Evolutionary conservation across 305 asterid species (phyloP).

Genomic region (Fraxinus nigra): DNA sequence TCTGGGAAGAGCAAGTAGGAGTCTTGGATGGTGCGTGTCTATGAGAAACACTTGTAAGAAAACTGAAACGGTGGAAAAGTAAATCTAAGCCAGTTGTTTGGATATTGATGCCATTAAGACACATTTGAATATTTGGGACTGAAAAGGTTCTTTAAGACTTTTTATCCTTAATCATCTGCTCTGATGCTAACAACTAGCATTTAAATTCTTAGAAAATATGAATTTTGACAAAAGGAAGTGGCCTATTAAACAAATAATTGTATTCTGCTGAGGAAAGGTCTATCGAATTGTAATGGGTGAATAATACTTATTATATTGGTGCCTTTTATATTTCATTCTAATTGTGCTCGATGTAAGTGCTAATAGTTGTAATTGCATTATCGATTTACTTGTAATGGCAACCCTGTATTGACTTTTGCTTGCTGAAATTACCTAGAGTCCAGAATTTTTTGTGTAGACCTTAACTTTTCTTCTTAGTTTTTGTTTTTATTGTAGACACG

Average conservation of each 20-base stretch:
- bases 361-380: neutral
- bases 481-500: neutral
- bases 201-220: neutral
- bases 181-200: neutral
- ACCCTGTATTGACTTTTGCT: neutral
- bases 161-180: neutral
- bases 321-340: neutral
- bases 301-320: neutral
- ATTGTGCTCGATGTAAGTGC: neutral
- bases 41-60: neutral
- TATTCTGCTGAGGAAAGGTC: neutral
- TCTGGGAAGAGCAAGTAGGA: conserved; percentile 1
- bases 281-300: neutral
- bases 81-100: neutral
- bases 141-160: neutral
- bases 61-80: neutral
- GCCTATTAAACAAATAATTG: neutral
- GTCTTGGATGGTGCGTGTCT: neutral
- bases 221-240: neutral
- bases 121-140: conserved; percentile 1
- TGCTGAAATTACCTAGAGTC: neutral
- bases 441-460: neutral
- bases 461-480: neutral
- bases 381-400: neutral
- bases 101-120: neutral